Percentiles rank a stretch among this genome's conserved stretches.
Conservation (phyloP, 306 rosid species). For the Rosa rugosa region DNA sequence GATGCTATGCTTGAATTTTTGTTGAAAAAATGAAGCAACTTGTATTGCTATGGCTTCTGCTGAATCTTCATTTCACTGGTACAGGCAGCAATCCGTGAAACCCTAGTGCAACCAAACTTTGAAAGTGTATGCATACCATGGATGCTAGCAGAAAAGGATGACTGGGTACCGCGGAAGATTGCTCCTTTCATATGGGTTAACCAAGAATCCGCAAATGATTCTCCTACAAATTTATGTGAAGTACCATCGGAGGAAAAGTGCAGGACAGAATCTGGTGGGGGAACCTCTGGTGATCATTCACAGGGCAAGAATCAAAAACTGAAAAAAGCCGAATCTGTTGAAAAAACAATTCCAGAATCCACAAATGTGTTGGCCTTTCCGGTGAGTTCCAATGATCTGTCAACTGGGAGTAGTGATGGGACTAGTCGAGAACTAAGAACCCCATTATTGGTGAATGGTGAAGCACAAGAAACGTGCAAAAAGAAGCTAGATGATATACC, state of each 20-base stretch:
- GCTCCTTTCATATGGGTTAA: slow-evolving; percentile 84
- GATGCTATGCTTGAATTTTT: background rate
- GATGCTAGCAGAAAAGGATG: slow-evolving; percentile 88
- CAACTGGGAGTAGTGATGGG: slow-evolving; percentile 25
- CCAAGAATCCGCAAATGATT: slow-evolving; percentile 56
- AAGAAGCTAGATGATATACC: slow-evolving; percentile 33
- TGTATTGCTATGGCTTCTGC: slow-evolving; percentile 14
- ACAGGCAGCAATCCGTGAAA: slow-evolving; percentile 70
- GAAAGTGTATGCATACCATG: slow-evolving; percentile 70
- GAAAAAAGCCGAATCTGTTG: slow-evolving; percentile 27
- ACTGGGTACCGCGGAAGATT: slow-evolving; percentile 70
- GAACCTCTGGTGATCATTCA: slow-evolving; percentile 31
- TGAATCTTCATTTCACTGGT: slow-evolving; percentile 37
- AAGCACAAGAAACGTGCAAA: slow-evolving; percentile 31
- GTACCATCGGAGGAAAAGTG: slow-evolving; percentile 30
- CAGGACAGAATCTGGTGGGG: slow-evolving; percentile 39
- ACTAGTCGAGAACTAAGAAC: slow-evolving; percentile 39
- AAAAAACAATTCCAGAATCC: slow-evolving; percentile 42
- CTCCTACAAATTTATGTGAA: slow-evolving; percentile 35
- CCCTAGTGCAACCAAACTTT: slow-evolving; percentile 77
- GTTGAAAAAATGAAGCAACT: background rate
- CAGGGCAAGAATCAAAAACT: slow-evolving; percentile 32
- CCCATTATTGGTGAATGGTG: slow-evolving; percentile 50
- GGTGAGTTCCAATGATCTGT: slow-evolving; percentile 20
- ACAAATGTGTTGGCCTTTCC: slow-evolving; percentile 32